Conservation (phyloP, 805 yeast genomes). For the Metschnikowia corniflorae region DNA sequence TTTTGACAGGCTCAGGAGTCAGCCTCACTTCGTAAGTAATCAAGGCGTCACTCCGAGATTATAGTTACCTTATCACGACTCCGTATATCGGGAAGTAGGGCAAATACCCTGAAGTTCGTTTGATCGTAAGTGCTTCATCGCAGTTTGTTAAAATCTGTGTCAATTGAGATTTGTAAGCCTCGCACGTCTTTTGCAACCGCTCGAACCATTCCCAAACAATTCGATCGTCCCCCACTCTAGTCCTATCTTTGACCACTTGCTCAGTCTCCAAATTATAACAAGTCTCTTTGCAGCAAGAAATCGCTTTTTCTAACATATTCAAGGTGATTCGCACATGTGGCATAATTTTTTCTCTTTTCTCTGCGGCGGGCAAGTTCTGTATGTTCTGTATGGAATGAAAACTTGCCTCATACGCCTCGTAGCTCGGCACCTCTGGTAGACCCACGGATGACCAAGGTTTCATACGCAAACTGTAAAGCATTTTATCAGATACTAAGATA, state of each 20-base stretch:
- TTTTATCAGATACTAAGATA: slow-evolving; percentile 15
- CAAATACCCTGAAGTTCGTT: slow-evolving; percentile 7
- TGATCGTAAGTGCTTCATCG: slow-evolving; percentile 1
- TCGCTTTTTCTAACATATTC: slow-evolving; percentile 4
- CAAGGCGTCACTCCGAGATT: too few relatives aligned
- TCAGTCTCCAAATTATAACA: slow-evolving; percentile 8
- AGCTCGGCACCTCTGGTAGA: slow-evolving; percentile 63
- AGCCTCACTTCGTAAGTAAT: too few relatives aligned
- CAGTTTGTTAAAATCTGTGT: slow-evolving; percentile 1
- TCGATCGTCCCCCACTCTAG: slow-evolving; percentile 2
- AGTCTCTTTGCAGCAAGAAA: slow-evolving; percentile 4
- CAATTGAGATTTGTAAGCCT: slow-evolving; percentile 10
- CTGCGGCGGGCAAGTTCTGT: neutral
- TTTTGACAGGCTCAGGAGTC: too few relatives aligned
- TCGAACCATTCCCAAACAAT: slow-evolving; percentile 8
- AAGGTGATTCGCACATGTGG: neutral
- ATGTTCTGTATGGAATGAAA: neutral
- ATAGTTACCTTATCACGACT: too few relatives aligned
- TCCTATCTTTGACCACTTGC: slow-evolving; percentile 4
- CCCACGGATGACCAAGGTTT: slow-evolving; percentile 81
- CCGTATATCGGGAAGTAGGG: slow-evolving; percentile 15
- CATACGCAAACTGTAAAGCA: slow-evolving; percentile 50
- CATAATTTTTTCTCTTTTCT: neutral
- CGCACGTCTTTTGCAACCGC: slow-evolving; percentile 14
- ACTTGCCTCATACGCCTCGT: slow-evolving; percentile 27